These are phyloP conservation scores for Thraustochytrium sp. DNA, from an alignment of 352 stramenopile species.

Conservation along the genomic window DNA sequence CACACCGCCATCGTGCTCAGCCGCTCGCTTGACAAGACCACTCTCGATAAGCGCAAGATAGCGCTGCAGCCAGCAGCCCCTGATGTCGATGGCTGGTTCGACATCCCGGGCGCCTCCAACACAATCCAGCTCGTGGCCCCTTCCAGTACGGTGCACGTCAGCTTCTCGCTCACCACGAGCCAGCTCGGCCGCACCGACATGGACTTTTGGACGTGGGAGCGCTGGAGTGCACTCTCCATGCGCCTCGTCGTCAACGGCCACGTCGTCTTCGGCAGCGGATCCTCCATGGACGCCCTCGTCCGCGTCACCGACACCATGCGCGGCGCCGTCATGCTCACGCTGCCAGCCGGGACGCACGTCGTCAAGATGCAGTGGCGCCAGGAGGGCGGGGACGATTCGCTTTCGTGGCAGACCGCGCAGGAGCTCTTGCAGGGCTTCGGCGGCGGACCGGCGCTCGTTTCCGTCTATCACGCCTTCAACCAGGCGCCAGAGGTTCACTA, in stretches of 20 bases:
- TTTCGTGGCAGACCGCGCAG: slow-evolving; percentile 50
- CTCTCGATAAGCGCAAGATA: slow-evolving; percentile 47
- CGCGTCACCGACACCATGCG: slow-evolving; percentile 36
- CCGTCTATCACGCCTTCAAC: slow-evolving; percentile 51
- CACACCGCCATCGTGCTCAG: neutral
- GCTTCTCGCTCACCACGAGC: neutral
- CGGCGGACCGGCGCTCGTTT: slow-evolving; percentile 48
- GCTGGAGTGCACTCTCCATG: slow-evolving; percentile 50
- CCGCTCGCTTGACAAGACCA: slow-evolving; percentile 45
- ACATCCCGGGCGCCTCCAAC: neutral
- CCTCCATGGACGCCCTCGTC: slow-evolving; percentile 28
- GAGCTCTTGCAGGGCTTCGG: slow-evolving; percentile 47
- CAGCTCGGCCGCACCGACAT: slow-evolving; percentile 49
- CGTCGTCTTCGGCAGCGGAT: slow-evolving; percentile 46
- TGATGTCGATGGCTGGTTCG: neutral
- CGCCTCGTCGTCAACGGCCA: slow-evolving; percentile 53
- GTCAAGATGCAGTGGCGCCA: slow-evolving; percentile 52
- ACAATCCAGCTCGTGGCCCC: neutral
- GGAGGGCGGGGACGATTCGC: slow-evolving; percentile 27
- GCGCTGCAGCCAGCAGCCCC: neutral
- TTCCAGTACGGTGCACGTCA: neutral
- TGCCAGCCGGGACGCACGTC: slow-evolving; percentile 51
- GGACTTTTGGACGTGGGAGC: slow-evolving; percentile 55
- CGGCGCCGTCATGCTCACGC: slow-evolving; percentile 46
- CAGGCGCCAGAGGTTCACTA: slow-evolving; percentile 42